Percentiles rank a stretch among this genome's conserved stretches.
Evolutionary conservation across 441 rosid species (phyloP).

Genomic region (Erysimum cheiri): DNA sequence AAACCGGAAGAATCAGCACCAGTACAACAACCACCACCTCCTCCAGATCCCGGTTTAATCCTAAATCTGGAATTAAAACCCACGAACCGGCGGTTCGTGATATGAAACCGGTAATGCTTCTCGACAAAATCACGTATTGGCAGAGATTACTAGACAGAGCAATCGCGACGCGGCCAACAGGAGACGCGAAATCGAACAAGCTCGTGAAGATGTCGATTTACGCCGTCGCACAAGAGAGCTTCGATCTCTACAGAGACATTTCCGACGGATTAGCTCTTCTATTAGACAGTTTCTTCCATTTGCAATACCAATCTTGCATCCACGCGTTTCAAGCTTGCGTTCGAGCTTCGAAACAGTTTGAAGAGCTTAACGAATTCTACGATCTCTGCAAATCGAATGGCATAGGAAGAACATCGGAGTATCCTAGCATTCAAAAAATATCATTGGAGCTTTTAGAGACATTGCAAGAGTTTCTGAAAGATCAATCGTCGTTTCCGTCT

Average conservation of each 20-base stretch:
- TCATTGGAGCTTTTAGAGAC: constrained; percentile 78
- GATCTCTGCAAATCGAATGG: constrained; percentile 57
- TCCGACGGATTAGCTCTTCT: constrained; percentile 70
- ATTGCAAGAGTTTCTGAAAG: constrained; percentile 76
- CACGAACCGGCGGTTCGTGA: constrained; percentile 47
- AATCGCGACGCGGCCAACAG: constrained; percentile 67
- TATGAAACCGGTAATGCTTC: constrained; percentile 70
- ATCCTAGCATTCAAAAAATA: constrained; percentile 73
- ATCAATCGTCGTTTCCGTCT: constrained; percentile 64
- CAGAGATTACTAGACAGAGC: constrained; percentile 82
- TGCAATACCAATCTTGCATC: constrained; percentile 71
- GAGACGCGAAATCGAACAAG: constrained; percentile 60
- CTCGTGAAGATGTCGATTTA: constrained; percentile 60
- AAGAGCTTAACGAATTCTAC: constrained; percentile 66
- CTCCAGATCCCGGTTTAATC: constrained; percentile 35
- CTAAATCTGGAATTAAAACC: constrained; percentile 4
- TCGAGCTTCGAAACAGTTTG: constrained; percentile 70
- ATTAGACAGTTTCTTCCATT: constrained; percentile 77
- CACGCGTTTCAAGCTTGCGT: constrained; percentile 69
- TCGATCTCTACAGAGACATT: constrained; percentile 75
- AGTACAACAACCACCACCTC: background rate
- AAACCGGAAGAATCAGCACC: constrained; percentile 25
- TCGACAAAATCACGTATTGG: constrained; percentile 71
- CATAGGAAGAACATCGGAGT: constrained; percentile 78
- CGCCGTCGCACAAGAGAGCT: constrained; percentile 71